Base-by-base conservation (phyloP, 495 filamentous ascomycete genomes). In the Neurospora sublineolata region DNA sequence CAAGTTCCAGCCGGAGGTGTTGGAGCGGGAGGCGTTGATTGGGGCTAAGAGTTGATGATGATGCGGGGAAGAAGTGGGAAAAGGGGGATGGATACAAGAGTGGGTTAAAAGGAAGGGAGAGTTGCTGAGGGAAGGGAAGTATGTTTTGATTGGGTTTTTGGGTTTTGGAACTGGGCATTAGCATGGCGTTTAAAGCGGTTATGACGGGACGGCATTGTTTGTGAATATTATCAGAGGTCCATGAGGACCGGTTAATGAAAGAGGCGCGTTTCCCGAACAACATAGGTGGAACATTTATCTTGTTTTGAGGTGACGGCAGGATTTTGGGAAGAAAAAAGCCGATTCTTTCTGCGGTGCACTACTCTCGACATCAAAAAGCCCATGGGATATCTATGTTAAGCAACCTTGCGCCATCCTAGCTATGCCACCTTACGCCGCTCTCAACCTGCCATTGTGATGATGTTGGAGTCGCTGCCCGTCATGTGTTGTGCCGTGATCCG, bases 1-100 rank as follows among this genome's bases (percentile, higher is more conserved):
- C 68, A 90, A 93, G 78, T 99, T 99, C 81, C 88, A 90, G 71
- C 87, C 90, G 68, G 91, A 91, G 77, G 93, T 97, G 38, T 86
- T 98, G 83, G 94, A 97, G 85, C 83, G 95, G 80, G 95, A 98
- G 87, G 90, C 91, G 75, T 82, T 82, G 75, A 78, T 87, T 60
- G 84, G 76, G 79, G 41, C 23, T 9, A 84, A 83, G 77, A 78
- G 78, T 16, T 82, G 70, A 71, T 27, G 70, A 71, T 27, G 14
- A 27, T 18, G 64, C 11, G 9, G 42, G 20, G 27, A 20, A 42
- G 16, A 8, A 4, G 44, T 37, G 60, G 39, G 68, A 37, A 18
- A 44, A 23, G 44, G 44, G 36, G 44, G 7, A 38, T 33, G 1
- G 27, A 36, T 4, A 39, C 10, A 12, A 20, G 58, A 3, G 8